A percentile compares a stretch with the other conserved stretches of the same genome.
These are phyloP conservation scores for Cyberlindnera sargentensis DNA, from an alignment of 805 yeast genomes.

Conservation along the genomic window DNA sequence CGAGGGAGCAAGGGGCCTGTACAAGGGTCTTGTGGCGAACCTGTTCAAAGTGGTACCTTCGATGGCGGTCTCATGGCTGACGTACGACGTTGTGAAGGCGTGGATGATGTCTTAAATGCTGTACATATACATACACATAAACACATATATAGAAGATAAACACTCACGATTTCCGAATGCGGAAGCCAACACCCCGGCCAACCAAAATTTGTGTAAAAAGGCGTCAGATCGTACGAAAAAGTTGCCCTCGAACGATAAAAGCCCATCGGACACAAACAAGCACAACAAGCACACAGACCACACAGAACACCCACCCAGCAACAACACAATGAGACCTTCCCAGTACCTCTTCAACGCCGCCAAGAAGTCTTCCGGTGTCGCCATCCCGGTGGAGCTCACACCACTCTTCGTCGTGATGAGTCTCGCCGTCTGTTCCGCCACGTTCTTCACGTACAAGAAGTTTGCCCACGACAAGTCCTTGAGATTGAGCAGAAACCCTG, in stretches of 20 bases:
- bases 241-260: constrained; percentile 1
- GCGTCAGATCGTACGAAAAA: constrained; percentile 1
- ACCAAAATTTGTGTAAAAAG: constrained; percentile 9
- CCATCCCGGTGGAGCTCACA: constrained; percentile 48
- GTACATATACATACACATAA: not conserved
- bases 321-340: constrained; percentile 41
- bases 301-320: not conserved
- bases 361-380: constrained; percentile 30
- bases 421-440: constrained; percentile 43
- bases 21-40: constrained; percentile 72
- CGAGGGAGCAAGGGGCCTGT: constrained; percentile 72
- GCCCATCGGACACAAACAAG: not conserved
- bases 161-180: constrained; percentile 1
- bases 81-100: constrained; percentile 67
- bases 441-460: constrained; percentile 47
- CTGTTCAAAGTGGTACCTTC: constrained; percentile 87
- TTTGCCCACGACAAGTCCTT: constrained; percentile 40
- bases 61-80: constrained; percentile 94
- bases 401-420: constrained; percentile 53
- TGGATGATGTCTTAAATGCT: constrained; percentile 13
- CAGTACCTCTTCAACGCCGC: constrained; percentile 39
- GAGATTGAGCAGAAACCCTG: constrained; percentile 46
- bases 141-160: not conserved
- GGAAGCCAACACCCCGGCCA: constrained; percentile 11
- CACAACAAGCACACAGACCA: not conserved